A percentile compares a stretch with the other conserved stretches of the same genome.
Conservation (phyloP, 331 rosid species). For the Pyracantha coccinea region DNA sequence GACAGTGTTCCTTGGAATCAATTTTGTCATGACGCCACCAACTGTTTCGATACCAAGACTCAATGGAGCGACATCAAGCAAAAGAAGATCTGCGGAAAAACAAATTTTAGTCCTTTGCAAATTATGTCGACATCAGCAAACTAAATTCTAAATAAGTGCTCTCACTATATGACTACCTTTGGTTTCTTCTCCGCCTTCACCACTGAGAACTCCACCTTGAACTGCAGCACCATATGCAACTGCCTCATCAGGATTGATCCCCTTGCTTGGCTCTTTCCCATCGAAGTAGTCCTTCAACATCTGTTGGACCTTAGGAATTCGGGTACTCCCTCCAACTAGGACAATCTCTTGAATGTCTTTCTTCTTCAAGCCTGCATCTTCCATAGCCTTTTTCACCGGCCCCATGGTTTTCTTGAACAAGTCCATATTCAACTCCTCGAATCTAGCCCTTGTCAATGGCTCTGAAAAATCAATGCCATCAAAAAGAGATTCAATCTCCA, state of each 20-base stretch:
- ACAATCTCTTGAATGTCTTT: conserved; percentile 40
- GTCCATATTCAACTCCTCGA: conserved; percentile 51
- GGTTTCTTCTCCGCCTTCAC: conserved; percentile 36
- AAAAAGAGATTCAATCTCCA: conserved; percentile 47
- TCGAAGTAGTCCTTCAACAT: conserved; percentile 43
- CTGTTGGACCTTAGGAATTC: conserved; percentile 53
- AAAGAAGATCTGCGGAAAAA: conserved; percentile 25
- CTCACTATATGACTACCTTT: conserved; percentile 15
- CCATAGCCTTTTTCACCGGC: conserved; percentile 39
- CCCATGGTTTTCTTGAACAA: conserved; percentile 57
- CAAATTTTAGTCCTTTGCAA: background rate
- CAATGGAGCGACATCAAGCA: conserved; percentile 41
- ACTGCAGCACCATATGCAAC: conserved; percentile 52
- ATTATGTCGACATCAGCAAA: no score
- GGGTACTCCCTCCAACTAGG: conserved; percentile 48
- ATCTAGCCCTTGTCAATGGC: conserved; percentile 44
- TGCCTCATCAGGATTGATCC: conserved; percentile 56
- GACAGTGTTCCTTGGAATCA: conserved; percentile 48
- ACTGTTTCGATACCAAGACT: conserved; percentile 53
- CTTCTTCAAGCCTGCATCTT: conserved; percentile 42
- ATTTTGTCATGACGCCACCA: conserved; percentile 57
- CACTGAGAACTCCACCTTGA: conserved; percentile 46
- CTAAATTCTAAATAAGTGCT: background rate
- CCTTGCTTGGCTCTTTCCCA: conserved; percentile 50
- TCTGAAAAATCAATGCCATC: conserved; percentile 44